phyloP scores from a whole-genome alignment of 306 rosid genomes.

The Urtica urens region DNA sequence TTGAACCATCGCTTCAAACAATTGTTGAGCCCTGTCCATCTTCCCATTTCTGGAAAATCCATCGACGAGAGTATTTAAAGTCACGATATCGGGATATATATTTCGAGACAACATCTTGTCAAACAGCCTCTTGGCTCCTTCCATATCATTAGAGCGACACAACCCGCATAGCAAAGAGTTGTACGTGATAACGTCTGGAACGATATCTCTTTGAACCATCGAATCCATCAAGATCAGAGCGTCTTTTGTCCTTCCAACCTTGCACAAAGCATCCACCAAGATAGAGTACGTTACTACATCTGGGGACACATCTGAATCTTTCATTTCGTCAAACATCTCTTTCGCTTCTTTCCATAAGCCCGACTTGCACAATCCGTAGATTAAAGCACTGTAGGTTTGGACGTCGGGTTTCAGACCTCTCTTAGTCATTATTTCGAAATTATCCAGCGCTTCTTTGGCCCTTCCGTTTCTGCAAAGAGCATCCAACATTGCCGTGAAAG shows the following conservation, averaged over 20 bases:
- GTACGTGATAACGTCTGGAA: not conserved
- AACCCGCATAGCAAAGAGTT: not conserved
- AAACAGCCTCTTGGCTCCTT: no score
- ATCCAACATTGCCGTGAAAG: no score
- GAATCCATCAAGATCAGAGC: not conserved
- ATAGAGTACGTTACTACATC: not conserved
- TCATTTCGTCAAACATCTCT: not conserved
- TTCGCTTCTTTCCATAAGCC: not conserved
- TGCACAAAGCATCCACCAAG: conserved; percentile 1
- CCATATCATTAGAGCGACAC: not conserved
- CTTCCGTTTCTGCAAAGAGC: no score
- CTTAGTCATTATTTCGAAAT: no score
- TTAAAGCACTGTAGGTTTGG: conserved; percentile 9
- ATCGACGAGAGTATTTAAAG: not conserved
- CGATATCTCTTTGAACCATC: not conserved
- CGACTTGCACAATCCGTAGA: not conserved
- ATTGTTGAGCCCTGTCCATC: conserved; percentile 6
- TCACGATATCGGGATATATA: no score
- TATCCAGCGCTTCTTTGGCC: no score
- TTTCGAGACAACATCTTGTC: no score
- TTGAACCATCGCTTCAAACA: no score
- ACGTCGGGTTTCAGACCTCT: no score
- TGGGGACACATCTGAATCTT: not conserved
- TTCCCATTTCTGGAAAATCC: not conserved
- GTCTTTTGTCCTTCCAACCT: not conserved